Percentiles rank a stretch among this genome's conserved stretches.
phyloP scores from a whole-genome alignment of 345 rosid species.

The Pugionium dolabratum region DNA sequence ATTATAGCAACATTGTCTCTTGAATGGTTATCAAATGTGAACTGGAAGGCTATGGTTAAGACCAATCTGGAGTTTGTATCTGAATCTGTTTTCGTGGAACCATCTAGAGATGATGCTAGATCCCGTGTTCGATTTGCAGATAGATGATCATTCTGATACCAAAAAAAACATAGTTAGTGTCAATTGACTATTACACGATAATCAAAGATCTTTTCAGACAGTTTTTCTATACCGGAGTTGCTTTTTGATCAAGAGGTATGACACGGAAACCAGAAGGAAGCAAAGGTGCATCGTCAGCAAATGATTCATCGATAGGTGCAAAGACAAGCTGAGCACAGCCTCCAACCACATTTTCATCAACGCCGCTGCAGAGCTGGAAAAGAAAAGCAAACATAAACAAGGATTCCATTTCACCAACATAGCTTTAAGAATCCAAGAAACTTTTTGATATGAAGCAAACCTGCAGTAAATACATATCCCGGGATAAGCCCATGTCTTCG shows the following conservation, averaged over 20 bases:
- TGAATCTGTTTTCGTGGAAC: constrained; percentile 38
- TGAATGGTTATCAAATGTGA: constrained; percentile 75
- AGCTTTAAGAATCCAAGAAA: not conserved
- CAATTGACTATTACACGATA: not conserved
- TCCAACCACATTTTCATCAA: constrained; percentile 89
- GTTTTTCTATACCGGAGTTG: constrained; percentile 43
- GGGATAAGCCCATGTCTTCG: constrained; percentile 75
- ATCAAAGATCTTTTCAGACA: not conserved
- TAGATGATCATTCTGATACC: constrained; percentile 35
- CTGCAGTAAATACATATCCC: constrained; percentile 94
- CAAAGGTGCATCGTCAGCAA: constrained; percentile 94
- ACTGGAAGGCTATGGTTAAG: constrained; percentile 91
- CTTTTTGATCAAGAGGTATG: constrained; percentile 80
- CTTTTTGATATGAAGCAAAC: constrained; percentile 36
- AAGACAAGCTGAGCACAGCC: constrained; percentile 94
- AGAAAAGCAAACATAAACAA: not conserved
- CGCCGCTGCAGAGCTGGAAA: constrained; percentile 75
- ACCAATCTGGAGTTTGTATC: constrained; percentile 72
- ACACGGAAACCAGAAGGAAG: constrained; percentile 94
- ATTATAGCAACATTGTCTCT: constrained; percentile 87
- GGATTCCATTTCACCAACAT: not conserved
- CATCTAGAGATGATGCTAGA: constrained; percentile 89
- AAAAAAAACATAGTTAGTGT: not conserved
- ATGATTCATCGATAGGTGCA: constrained; percentile 94
- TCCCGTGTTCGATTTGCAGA: constrained; percentile 72